Evolutionary conservation across 257 asterid species (phyloP).

Genomic region (Lavandula angustifolia): DNA sequence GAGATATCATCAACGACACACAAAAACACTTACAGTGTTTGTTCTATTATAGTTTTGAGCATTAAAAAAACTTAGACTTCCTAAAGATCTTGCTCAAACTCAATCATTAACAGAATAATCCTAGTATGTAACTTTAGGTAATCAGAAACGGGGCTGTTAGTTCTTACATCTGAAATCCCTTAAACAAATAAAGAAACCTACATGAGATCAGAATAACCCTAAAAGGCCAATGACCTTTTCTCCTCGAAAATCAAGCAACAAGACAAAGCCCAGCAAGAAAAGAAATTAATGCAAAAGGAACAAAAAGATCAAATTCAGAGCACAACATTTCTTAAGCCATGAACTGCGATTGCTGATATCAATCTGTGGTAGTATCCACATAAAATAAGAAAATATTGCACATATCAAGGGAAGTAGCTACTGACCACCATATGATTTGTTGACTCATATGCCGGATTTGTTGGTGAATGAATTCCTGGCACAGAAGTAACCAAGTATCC

Average conservation of each 20-base stretch:
- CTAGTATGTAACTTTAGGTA: slow-evolving; percentile 16
- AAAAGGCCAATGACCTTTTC: neutral
- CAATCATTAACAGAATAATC: neutral
- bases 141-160: neutral
- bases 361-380: slow-evolving; percentile 11
- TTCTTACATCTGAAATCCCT: slow-evolving; percentile 8
- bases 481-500: slow-evolving; percentile 80
- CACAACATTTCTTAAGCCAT: neutral
- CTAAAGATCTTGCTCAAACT: slow-evolving; percentile 19
- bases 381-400: slow-evolving; percentile 1
- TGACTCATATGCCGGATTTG: slow-evolving; percentile 51
- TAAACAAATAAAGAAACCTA: slow-evolving; percentile 2
- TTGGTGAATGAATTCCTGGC: slow-evolving; percentile 71
- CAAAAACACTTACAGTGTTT: neutral
- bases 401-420: slow-evolving; percentile 28
- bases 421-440: slow-evolving; percentile 56
- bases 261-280: neutral
- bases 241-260: slow-evolving; percentile 7
- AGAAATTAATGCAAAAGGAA: neutral
- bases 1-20: neutral
- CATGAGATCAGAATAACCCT: slow-evolving; percentile 6
- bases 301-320: slow-evolving; percentile 5
- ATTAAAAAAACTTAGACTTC: neutral
- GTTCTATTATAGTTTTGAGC: slow-evolving; percentile 5
- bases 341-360: slow-evolving; percentile 10